Conservation (phyloP, 352 stramenopile genomes). For the Hyphochytrium catenoides region DNA sequence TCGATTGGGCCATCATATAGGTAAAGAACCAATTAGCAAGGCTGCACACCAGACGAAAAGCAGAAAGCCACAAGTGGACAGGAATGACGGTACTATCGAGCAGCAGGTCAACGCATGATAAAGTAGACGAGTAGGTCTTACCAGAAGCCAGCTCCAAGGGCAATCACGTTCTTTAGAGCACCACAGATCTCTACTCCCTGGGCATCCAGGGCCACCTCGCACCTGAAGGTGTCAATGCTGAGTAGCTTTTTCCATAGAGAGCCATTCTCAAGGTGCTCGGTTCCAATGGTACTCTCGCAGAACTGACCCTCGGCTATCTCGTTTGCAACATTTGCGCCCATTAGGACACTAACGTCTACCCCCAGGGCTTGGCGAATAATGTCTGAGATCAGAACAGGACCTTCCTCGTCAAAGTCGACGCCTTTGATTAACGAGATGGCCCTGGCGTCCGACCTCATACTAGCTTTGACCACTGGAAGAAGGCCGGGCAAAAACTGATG, state of each 20-base stretch:
- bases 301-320: conserved; percentile 84
- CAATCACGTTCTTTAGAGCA: conserved; percentile 92
- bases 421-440: conserved; percentile 76
- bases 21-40: too few species aligned
- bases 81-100: too few species aligned
- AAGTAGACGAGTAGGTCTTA: too few species aligned
- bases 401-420: conserved; percentile 59
- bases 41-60: too few species aligned
- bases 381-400: conserved; percentile 56
- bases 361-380: conserved; percentile 59
- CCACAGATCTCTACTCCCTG: conserved; percentile 84
- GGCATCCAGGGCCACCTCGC: conserved; percentile 76
- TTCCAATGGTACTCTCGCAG: conserved; percentile 88
- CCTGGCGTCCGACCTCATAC: conserved; percentile 31
- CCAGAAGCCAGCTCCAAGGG: conserved; percentile 88
- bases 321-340: conserved; percentile 91
- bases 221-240: conserved; percentile 62
- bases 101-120: too few species aligned
- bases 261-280: conserved; percentile 31
- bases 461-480: conserved; percentile 57
- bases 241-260: conserved; percentile 43
- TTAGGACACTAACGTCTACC: conserved; percentile 73
- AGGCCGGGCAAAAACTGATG: conserved; percentile 83
- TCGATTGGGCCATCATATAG: too few species aligned
- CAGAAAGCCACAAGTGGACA: too few species aligned